Percentiles rank a stretch among this genome's conserved stretches.
phyloP scores from a whole-genome alignment of 805 yeast genomes.

The Candida manassasensis region DNA sequence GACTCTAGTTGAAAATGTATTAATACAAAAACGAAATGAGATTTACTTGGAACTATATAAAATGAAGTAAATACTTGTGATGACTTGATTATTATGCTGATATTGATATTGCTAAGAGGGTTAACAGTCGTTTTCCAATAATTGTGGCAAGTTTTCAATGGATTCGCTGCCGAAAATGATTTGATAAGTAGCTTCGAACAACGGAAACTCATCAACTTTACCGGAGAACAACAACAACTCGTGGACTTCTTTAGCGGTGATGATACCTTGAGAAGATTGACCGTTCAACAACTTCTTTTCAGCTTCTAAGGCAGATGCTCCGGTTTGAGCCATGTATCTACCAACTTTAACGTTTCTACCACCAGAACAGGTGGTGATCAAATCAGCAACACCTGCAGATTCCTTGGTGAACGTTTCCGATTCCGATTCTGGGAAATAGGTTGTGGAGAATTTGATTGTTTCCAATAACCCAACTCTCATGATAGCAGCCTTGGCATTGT shows the following conservation, averaged over 20 bases:
- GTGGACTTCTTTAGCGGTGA: constrained; percentile 44
- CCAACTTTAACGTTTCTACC: constrained; percentile 46
- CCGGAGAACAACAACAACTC: constrained; percentile 35
- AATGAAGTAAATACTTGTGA: too few species aligned
- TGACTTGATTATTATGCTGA: too few species aligned
- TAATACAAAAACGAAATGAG: too few species aligned
- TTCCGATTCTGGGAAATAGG: constrained; percentile 47
- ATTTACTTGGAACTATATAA: too few species aligned
- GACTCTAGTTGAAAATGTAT: too few species aligned
- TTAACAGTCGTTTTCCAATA: constrained; percentile 27
- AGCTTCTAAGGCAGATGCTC: constrained; percentile 37
- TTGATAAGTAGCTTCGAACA: constrained; percentile 43
- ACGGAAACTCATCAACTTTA: constrained; percentile 35
- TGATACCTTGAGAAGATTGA: constrained; percentile 43
- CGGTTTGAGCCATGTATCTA: constrained; percentile 41
- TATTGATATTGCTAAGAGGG: too few species aligned
- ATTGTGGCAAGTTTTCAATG: constrained; percentile 37
- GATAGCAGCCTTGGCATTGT: constrained; percentile 45
- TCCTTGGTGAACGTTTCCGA: constrained; percentile 39
- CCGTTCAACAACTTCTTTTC: constrained; percentile 43
- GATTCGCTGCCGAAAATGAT: constrained; percentile 38
- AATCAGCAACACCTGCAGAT: constrained; percentile 45
- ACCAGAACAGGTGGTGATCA: constrained; percentile 44
- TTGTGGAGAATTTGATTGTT: constrained; percentile 44
- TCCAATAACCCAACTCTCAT: constrained; percentile 44